These are phyloP conservation scores for Brettanomyces bruxellensis DNA, from an alignment of 805 yeast species.

Conservation along the genomic window DNA sequence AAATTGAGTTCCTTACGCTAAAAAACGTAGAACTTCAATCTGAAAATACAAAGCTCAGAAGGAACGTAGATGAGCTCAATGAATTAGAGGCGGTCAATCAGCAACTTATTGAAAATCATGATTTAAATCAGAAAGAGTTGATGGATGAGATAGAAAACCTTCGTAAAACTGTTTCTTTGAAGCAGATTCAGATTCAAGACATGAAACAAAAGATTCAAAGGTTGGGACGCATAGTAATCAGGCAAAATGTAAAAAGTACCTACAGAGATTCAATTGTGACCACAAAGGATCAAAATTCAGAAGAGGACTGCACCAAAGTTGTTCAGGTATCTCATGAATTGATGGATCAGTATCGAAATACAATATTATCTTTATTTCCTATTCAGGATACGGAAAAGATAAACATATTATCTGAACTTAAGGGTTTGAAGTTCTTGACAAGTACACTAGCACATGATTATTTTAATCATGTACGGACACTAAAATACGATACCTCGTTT, in stretches of 20 bases:
- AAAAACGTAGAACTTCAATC: constrained; percentile 27
- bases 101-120: constrained; percentile 33
- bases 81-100: constrained; percentile 42
- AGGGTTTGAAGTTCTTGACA: no score
- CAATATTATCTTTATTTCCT: no score
- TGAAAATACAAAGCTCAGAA: constrained; percentile 25
- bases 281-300: neutral
- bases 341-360: no score
- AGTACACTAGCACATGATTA: no score
- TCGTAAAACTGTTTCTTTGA: constrained; percentile 10
- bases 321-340: no score
- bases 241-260: neutral
- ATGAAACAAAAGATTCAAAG: constrained; percentile 18
- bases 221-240: constrained; percentile 24
- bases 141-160: constrained; percentile 26
- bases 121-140: constrained; percentile 34
- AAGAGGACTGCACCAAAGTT: no score
- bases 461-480: no score
- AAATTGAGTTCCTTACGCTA: constrained; percentile 27
- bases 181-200: constrained; percentile 13
- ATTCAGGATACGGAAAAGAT: no score
- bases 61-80: constrained; percentile 35
- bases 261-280: neutral
- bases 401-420: no score
- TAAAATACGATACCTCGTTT: no score